A percentile compares a stretch with the other conserved stretches of the same genome.
Conservation (phyloP, 352 stramenopile genomes). For the Phytophthora parvispora region DNA sequence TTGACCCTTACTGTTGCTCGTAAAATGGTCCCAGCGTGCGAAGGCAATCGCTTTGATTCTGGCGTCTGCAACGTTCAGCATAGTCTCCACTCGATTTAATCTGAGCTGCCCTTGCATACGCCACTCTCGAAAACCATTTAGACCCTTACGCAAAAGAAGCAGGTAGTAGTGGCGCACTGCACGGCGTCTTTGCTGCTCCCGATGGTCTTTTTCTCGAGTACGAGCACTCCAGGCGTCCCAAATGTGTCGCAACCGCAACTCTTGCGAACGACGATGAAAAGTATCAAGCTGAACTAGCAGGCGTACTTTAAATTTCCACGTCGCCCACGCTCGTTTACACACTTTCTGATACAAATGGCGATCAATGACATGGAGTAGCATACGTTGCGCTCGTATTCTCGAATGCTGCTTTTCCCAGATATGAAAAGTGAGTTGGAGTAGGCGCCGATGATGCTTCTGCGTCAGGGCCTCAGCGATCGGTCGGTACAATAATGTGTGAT, state of each 20-base stretch:
- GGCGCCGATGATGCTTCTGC: conserved; percentile 2
- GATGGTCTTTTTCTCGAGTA: conserved; percentile 19
- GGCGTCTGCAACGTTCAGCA: conserved; percentile 21
- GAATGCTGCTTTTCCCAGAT: conserved; percentile 19
- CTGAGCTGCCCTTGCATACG: conserved; percentile 4
- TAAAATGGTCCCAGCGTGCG: conserved; percentile 30
- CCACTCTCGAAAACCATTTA: conserved; percentile 23
- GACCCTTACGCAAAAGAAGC: conserved; percentile 23
- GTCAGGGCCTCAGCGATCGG: conserved; percentile 11
- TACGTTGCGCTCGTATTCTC: conserved; percentile 3
- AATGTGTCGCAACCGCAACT: conserved; percentile 16
- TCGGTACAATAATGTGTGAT: conserved; percentile 16
- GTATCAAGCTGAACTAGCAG: conserved; percentile 20
- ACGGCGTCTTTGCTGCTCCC: conserved; percentile 32
- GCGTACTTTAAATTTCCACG: conserved; percentile 19
- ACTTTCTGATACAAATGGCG: conserved; percentile 35
- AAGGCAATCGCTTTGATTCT: conserved; percentile 18
- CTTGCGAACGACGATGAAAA: conserved; percentile 15
- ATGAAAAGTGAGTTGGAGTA: conserved; percentile 24
- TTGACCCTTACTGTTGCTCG: conserved; percentile 24
- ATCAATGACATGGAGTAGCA: conserved; percentile 26
- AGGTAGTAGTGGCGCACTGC: conserved; percentile 43
- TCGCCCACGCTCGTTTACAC: conserved; percentile 25
- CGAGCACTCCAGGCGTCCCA: conserved; percentile 33
- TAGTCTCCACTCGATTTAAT: conserved; percentile 19